Conservation (phyloP, 1,139 yeast genomes). For the Candida gigantensis region DNA sequence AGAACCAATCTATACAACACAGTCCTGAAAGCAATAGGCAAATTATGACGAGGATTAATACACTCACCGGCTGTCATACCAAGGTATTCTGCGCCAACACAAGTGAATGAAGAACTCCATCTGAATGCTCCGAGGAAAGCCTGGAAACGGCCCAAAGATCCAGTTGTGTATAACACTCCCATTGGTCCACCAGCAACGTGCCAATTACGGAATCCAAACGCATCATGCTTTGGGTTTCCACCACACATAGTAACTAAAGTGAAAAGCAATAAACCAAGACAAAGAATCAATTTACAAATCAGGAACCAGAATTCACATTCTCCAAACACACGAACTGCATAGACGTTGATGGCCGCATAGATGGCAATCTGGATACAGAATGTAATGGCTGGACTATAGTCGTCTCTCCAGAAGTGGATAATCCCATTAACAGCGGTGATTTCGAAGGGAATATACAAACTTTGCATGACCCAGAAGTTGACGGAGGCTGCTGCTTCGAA, state of each 20-base stretch:
- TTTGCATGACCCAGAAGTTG: conserved; percentile 77
- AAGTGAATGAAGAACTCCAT: conserved; percentile 62
- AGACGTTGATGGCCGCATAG: conserved; percentile 63
- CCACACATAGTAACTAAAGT: conserved; percentile 83
- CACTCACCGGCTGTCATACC: conserved; percentile 87
- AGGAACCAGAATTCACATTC: conserved; percentile 83
- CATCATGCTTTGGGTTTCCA: conserved; percentile 70
- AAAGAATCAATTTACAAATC: conserved; percentile 68
- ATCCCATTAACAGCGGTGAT: conserved; percentile 78
- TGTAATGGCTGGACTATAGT: conserved; percentile 67
- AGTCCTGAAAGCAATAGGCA: conserved; percentile 78
- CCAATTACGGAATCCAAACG: conserved; percentile 72
- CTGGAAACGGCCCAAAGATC: conserved; percentile 64
- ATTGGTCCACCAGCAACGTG: conserved; percentile 48
- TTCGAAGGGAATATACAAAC: conserved; percentile 79
- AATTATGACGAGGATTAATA: conserved; percentile 69
- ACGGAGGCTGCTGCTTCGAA: conserved; percentile 77
- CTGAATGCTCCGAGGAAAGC: conserved; percentile 65
- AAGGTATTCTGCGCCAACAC: conserved; percentile 84
- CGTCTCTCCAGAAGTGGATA: conserved; percentile 78
- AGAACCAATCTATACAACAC: conserved; percentile 72
- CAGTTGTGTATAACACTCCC: conserved; percentile 55
- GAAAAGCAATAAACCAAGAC: conserved; percentile 70
- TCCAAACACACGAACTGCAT: conserved; percentile 75
- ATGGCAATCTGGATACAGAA: conserved; percentile 62